phyloP scores from a whole-genome alignment of 2,329 filamentous ascomycete genomes.

The Metarhizium guizhouense region DNA sequence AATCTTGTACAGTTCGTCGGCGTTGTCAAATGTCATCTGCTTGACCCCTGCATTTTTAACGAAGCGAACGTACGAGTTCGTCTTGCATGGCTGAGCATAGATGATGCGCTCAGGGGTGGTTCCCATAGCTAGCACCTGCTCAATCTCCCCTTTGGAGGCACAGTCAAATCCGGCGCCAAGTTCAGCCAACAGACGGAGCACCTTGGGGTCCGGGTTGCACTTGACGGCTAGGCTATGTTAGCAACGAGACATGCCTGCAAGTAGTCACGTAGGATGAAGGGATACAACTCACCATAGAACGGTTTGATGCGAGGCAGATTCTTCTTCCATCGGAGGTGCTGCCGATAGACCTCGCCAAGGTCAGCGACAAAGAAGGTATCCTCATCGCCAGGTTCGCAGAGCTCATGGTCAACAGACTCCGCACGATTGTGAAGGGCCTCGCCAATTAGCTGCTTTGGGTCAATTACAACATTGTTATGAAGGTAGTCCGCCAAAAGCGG shows the following conservation, averaged over 20 bases:
- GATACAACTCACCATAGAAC: conserved; percentile 67
- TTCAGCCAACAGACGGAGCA: conserved; percentile 77
- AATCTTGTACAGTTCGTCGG: conserved; percentile 96
- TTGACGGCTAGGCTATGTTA: conserved; percentile 64
- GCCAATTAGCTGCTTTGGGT: conserved; percentile 74
- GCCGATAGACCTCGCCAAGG: conserved; percentile 95
- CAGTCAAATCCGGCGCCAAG: conserved; percentile 96
- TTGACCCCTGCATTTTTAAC: conserved; percentile 77
- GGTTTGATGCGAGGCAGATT: conserved; percentile 88
- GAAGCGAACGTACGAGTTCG: conserved; percentile 92
- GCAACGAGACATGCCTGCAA: not conserved
- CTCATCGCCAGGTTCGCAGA: conserved; percentile 86
- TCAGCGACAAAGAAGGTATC: conserved; percentile 98
- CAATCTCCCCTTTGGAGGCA: conserved; percentile 94
- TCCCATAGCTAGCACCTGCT: conserved; percentile 76
- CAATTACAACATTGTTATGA: conserved; percentile 30
- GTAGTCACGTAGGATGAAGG: not conserved
- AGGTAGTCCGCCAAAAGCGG: conserved; percentile 28
- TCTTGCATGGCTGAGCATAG: conserved; percentile 99
- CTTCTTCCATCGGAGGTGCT: conserved; percentile 96
- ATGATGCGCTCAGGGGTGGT: conserved; percentile 87
- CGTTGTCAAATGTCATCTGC: conserved; percentile 99
- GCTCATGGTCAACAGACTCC: conserved; percentile 73
- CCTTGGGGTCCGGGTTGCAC: conserved; percentile 90
- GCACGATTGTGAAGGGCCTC: conserved; percentile 81